Percentiles rank a stretch among this genome's conserved stretches.
Conservation (phyloP, 495 filamentous ascomycete genomes). For the Xylaria telfairii region DNA sequence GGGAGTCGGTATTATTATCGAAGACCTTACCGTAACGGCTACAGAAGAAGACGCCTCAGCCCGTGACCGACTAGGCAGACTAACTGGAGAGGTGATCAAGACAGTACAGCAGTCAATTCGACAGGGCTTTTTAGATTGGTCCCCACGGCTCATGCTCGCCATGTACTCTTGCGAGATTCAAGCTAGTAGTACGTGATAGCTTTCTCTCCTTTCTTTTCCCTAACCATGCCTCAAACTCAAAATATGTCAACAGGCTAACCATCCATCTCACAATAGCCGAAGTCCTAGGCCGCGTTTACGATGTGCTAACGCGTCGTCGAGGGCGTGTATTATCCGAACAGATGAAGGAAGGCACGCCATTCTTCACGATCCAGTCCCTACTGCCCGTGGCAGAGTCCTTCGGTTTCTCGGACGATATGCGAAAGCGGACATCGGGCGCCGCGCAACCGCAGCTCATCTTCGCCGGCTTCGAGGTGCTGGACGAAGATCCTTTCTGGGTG, state of each 20-base stretch:
- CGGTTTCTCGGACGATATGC: slow-evolving; percentile 94
- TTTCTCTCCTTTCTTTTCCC: slow-evolving; percentile 7
- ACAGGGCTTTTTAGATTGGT: slow-evolving; percentile 93
- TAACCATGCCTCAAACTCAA: slow-evolving; percentile 5
- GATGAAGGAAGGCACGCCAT: slow-evolving; percentile 94
- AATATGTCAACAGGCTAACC: slow-evolving; percentile 24
- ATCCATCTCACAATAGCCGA: slow-evolving; percentile 62
- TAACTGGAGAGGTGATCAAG: slow-evolving; percentile 91
- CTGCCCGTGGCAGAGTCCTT: slow-evolving; percentile 94
- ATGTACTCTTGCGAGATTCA: slow-evolving; percentile 99
- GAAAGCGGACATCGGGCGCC: slow-evolving; percentile 88
- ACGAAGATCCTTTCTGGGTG: slow-evolving; percentile 97
- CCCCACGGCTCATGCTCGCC: slow-evolving; percentile 88
- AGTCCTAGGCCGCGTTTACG: slow-evolving; percentile 93
- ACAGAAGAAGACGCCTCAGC: slow-evolving; percentile 62
- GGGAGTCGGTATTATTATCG: slow-evolving; percentile 89
- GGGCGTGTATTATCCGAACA: slow-evolving; percentile 87
- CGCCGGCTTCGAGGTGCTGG: slow-evolving; percentile 85
- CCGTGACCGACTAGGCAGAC: slow-evolving; percentile 73
- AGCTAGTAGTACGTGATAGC: slow-evolving; percentile 77
- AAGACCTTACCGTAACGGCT: slow-evolving; percentile 70
- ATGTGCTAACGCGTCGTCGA: slow-evolving; percentile 86
- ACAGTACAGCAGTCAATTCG: slow-evolving; percentile 84
- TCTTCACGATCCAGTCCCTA: slow-evolving; percentile 87
- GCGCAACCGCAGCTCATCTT: slow-evolving; percentile 94